Percentiles rank a stretch among this genome's conserved stretches.
These are phyloP conservation scores for Populus hybrid DNA, from an alignment of 441 rosid genomes.

Conservation along the genomic window DNA sequence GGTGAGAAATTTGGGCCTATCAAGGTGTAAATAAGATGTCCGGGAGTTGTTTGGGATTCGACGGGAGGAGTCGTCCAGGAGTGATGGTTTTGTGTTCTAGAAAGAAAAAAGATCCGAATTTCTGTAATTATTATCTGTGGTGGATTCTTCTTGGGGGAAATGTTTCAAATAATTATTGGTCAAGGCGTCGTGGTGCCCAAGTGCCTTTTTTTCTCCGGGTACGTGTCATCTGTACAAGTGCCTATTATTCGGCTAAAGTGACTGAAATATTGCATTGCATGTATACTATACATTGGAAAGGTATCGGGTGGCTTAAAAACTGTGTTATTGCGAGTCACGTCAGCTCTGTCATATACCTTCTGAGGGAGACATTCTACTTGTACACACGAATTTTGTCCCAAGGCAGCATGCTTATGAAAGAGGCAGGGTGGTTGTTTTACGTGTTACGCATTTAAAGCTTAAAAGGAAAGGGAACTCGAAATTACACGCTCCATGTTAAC, in stretches of 20 bases:
- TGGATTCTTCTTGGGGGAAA: background rate
- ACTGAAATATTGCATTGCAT: background rate
- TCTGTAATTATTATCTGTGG: background rate
- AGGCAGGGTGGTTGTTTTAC: too few relatives aligned
- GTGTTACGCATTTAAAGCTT: too few relatives aligned
- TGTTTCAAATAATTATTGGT: background rate
- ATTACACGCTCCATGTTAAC: too few relatives aligned
- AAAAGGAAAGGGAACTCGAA: too few relatives aligned
- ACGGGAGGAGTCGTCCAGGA: background rate
- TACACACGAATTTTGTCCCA: too few relatives aligned
- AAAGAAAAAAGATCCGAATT: background rate
- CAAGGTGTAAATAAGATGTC: constrained; percentile 43
- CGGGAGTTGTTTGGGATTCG: constrained; percentile 5
- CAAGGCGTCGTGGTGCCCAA: background rate
- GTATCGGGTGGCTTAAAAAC: too few relatives aligned
- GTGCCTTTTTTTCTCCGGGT: background rate
- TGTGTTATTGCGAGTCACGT: too few relatives aligned
- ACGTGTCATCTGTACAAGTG: background rate
- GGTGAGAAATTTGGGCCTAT: constrained; percentile 77
- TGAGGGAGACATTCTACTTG: too few relatives aligned
- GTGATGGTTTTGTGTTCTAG: background rate
- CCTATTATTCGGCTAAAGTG: background rate
- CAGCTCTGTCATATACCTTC: too few relatives aligned
- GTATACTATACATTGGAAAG: too few relatives aligned
- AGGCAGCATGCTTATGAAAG: too few relatives aligned